A percentile compares a stretch with the other conserved stretches of the same genome.
These are phyloP conservation scores for Xylaria sp. DNA, from an alignment of 2,329 filamentous ascomycete species.

Conservation along the genomic window DNA sequence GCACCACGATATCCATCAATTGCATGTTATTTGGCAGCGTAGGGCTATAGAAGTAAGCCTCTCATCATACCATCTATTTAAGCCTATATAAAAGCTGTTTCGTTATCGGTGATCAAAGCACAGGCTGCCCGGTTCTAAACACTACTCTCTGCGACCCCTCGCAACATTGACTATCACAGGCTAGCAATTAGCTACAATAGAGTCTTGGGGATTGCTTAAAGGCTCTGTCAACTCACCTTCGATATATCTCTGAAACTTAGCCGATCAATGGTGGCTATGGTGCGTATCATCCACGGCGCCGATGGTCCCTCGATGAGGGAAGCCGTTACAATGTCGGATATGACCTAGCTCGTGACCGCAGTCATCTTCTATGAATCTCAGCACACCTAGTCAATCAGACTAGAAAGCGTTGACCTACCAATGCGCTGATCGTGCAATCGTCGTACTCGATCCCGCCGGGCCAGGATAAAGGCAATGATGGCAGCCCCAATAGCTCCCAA, in stretches of 20 bases:
- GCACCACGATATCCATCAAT: too few relatives aligned
- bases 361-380: conserved; percentile 17
- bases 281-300: conserved; percentile 12
- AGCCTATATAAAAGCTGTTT: too few relatives aligned
- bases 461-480: conserved; percentile 17
- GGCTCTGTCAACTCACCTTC: conserved; percentile 17
- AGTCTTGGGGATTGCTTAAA: conserved; percentile 7
- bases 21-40: too few relatives aligned
- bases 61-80: too few relatives aligned
- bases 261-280: conserved; percentile 3
- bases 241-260: conserved; percentile 15
- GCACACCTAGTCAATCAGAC: conserved; percentile 4
- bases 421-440: conserved; percentile 14
- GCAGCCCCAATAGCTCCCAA: conserved; percentile 25
- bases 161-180: conserved; percentile 13
- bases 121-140: not conserved
- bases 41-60: too few relatives aligned
- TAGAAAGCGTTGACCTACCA: conserved; percentile 16
- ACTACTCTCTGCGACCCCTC: not conserved
- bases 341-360: conserved; percentile 7
- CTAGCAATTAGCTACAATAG: conserved; percentile 13
- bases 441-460: conserved; percentile 10
- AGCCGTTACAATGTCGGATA: conserved; percentile 2
- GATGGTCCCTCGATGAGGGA: conserved; percentile 9
- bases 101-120: conserved; percentile 7